Base-by-base conservation (phyloP, 2,329 filamentous ascomycete species). In the Ophiostoma sp. region DNA sequence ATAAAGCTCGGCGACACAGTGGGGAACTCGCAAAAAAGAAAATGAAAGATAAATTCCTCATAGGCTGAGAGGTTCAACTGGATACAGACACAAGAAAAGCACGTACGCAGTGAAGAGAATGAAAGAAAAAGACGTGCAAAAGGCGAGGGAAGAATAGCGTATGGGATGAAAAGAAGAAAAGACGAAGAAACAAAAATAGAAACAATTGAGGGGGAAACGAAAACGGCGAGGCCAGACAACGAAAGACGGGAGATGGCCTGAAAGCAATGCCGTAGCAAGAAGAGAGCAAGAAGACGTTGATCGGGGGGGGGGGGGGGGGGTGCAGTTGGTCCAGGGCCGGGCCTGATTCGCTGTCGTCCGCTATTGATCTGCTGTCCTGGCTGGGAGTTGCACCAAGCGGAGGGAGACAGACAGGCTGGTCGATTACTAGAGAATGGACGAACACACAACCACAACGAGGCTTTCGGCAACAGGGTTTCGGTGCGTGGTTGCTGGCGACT, bases 1-100 rank as follows among this genome's bases (percentile, higher is more conserved):
- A 64, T 52, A 68, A 66, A 68, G 67, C 54, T 36, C 48, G 67
- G 35, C 23, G 48, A 57, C 62, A 44, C 64, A 65, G 71, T 69
- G 69, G 67, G 67, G 67, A 67, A 66, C 35, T 27, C 60, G 35
- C 17, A n/a, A 67, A 65, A 68, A 65, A 31, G n/a, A 68, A 57
- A 70, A 71, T 27, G 57, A 23, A 67, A 27, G 54, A 66, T 62
- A 41, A 54, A 36, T 62, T 67, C 62, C 27, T 35, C 6, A 52
- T 5, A 33, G n/a, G 64, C 36, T 44, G 65, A 41, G 23, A 67
- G 15, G 39, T 67, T 27, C 4, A 65, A 66, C 31, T 13, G 10
- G 27, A 11, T 33, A 57, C 44, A 20, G 17, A 17, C 15, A 15
- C 17, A 27, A 57, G n/a, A 54, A 20, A 57, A 27, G 52, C 52